Conservation (phyloP, 257 asterid genomes). For the Lantana camara region DNA sequence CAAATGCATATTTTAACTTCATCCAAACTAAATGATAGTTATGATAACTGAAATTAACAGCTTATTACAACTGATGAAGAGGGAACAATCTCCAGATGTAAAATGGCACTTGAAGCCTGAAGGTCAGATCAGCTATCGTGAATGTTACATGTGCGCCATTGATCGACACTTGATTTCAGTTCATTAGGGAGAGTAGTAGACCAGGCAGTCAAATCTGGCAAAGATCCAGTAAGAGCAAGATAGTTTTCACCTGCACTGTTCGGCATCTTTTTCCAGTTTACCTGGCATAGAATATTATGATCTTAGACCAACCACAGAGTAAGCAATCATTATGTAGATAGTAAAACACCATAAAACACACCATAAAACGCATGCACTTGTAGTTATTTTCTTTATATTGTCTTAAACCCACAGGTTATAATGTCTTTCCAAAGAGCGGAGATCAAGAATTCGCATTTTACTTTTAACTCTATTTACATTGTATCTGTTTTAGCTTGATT, state of each 20-base stretch:
- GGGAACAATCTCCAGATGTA: neutral
- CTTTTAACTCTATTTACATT: neutral
- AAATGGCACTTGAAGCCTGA: no score
- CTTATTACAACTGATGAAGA: no score
- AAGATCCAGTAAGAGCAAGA: slow-evolving; percentile 69
- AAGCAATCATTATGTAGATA: neutral
- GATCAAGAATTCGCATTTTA: no score
- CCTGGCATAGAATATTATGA: slow-evolving; percentile 27
- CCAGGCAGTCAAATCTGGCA: slow-evolving; percentile 63
- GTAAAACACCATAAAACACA: no score
- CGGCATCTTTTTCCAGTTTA: slow-evolving; percentile 57
- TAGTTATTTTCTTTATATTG: neutral
- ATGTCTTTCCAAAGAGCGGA: no score
- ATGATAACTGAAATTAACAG: no score
- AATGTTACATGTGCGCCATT: slow-evolving; percentile 51
- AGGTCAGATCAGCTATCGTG: neutral
- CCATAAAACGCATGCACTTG: no score
- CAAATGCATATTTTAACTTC: neutral
- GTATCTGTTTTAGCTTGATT: no score
- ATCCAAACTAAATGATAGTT: neutral
- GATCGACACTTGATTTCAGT: slow-evolving; percentile 42
- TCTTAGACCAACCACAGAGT: slow-evolving; percentile 1
- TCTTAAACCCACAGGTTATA: no score
- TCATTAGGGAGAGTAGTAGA: slow-evolving; percentile 55
- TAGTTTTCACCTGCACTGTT: slow-evolving; percentile 64